Evolutionary conservation across 148 eudicot species (phyloP).

Genomic region (Rhododendron williamsianum): DNA sequence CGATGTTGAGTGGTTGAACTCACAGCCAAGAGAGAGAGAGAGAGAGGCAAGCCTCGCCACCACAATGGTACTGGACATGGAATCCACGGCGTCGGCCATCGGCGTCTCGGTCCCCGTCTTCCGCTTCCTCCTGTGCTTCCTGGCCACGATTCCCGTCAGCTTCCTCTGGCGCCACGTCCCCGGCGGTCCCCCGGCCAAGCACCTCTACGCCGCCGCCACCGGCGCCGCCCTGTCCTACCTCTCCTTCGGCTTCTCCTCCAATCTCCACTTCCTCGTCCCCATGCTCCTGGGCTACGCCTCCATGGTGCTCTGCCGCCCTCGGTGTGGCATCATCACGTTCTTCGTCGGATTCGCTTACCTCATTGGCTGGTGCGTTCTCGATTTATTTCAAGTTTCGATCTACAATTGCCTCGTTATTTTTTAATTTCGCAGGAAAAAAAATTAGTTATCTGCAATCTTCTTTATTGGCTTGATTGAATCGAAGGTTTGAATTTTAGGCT

Average conservation of each 20-base stretch:
- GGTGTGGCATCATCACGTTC: conserved; percentile 77
- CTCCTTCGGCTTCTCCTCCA: conserved; percentile 81
- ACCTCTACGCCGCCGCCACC: conserved; percentile 59
- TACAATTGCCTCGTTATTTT: conserved; percentile 5
- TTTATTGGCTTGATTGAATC: not conserved
- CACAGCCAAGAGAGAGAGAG: not conserved
- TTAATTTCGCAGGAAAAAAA: not conserved
- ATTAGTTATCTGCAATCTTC: not conserved
- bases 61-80: conserved; percentile 58
- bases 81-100: conserved; percentile 58
- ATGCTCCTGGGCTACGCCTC: conserved; percentile 65
- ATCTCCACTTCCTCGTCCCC: conserved; percentile 76
- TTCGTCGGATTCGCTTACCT: conserved; percentile 70
- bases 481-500: not conserved
- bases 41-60: not conserved
- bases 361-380: conserved; percentile 48
- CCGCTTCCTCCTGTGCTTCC: conserved; percentile 66
- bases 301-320: conserved; percentile 54
- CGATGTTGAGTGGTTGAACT: not conserved
- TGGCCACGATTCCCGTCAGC: conserved; percentile 77
- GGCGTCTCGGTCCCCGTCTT: conserved; percentile 79
- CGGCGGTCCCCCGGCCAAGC: conserved; percentile 50
- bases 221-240: conserved; percentile 68
- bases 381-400: conserved; percentile 4
- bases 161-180: conserved; percentile 66